These are phyloP conservation scores for Aspergillus transmontanensis DNA, from an alignment of 2,329 filamentous ascomycete genomes.

Conservation along the genomic window DNA sequence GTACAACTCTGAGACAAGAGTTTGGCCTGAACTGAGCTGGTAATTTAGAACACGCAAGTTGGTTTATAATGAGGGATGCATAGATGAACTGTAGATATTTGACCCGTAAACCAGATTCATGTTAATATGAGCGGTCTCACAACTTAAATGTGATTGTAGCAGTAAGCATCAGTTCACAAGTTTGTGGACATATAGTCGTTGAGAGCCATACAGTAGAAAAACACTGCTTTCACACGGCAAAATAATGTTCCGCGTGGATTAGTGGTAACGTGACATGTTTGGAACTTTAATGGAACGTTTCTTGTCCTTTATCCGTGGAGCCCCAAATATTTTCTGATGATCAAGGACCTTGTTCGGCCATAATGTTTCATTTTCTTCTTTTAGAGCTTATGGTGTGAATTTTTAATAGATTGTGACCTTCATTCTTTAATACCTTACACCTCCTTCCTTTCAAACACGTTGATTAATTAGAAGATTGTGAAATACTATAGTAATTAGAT, in stretches of 20 bases:
- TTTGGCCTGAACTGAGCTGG: constrained; percentile 51
- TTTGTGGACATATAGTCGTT: neutral
- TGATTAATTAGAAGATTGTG: neutral
- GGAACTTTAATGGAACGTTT: constrained; percentile 25
- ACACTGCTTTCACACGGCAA: neutral
- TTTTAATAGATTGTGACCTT: neutral
- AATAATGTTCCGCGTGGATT: constrained; percentile 19
- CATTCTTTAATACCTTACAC: neutral
- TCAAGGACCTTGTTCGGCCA: neutral
- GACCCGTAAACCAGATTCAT: neutral
- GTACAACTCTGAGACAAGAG: constrained; percentile 67
- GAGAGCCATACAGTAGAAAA: too few relatives aligned
- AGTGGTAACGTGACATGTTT: constrained; percentile 18
- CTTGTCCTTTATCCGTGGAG: neutral
- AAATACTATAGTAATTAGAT: neutral
- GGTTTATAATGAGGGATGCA: neutral
- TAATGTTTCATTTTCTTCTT: neutral
- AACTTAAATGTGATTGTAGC: neutral
- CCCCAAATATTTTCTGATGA: neutral
- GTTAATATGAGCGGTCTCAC: neutral
- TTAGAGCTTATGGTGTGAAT: neutral
- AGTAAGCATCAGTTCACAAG: neutral
- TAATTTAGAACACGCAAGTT: neutral
- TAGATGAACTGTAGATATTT: neutral
- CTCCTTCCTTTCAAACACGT: neutral